Evolutionary conservation across 345 rosid genomes (phyloP).

Genomic region (Ceriops zippeliana): DNA sequence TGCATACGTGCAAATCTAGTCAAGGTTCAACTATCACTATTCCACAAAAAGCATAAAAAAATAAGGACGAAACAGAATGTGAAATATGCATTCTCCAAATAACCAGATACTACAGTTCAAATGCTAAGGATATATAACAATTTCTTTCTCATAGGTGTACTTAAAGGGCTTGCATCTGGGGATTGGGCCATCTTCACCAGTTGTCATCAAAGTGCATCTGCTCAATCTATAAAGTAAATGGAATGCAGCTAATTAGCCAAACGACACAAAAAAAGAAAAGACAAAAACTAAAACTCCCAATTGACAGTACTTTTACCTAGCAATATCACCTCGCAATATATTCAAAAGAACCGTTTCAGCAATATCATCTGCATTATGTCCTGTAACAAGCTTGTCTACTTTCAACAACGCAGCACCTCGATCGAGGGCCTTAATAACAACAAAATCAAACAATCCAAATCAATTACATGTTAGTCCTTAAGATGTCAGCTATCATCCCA

Average conservation of each 20-base stretch:
- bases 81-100: constrained; percentile 3
- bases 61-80: neutral
- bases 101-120: neutral
- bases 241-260: constrained; percentile 1
- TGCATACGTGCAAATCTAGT: constrained; percentile 70
- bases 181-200: constrained; percentile 96
- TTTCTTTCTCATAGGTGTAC: constrained; percentile 92
- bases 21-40: constrained; percentile 43
- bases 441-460: constrained; percentile 10
- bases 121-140: constrained; percentile 82
- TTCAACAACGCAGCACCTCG: constrained; percentile 82
- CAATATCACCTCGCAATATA: constrained; percentile 88
- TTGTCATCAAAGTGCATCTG: constrained; percentile 79
- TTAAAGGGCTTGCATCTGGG: constrained; percentile 98
- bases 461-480: neutral
- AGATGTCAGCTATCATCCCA: too few relatives aligned
- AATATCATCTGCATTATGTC: constrained; percentile 96
- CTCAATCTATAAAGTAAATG: constrained; percentile 49
- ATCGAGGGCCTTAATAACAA: constrained; percentile 71
- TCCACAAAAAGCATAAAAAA: neutral
- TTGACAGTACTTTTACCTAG: constrained; percentile 47
- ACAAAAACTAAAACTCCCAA: neutral
- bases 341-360: constrained; percentile 92
- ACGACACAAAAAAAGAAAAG: neutral
- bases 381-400: constrained; percentile 88